Percentiles rank a stretch among this genome's conserved stretches.
Conservation (phyloP, 805 yeast genomes). For the Hanseniaspora occidentalis region DNA sequence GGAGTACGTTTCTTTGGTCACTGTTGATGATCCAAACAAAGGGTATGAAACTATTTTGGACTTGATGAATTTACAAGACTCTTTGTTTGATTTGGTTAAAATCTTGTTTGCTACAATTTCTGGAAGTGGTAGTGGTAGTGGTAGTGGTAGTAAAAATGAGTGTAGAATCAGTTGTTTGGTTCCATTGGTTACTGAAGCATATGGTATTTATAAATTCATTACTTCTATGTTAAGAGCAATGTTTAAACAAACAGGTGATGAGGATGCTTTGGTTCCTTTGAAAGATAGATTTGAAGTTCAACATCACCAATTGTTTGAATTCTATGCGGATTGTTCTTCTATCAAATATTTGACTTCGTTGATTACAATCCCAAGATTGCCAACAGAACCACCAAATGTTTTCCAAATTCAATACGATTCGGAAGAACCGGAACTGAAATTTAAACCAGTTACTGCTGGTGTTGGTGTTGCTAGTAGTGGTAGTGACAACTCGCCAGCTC, state of each 20-base stretch:
- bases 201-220: constrained; percentile 82
- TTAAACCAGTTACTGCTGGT: constrained; percentile 8
- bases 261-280: constrained; percentile 66
- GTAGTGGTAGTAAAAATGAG: constrained; percentile 35
- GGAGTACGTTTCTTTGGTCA: constrained; percentile 78
- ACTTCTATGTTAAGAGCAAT: constrained; percentile 86
- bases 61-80: constrained; percentile 75
- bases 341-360: constrained; percentile 70
- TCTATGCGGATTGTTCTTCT: constrained; percentile 82
- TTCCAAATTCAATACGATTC: constrained; percentile 17
- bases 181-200: constrained; percentile 82
- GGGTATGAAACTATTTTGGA: constrained; percentile 86
- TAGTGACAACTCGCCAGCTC: too few species aligned
- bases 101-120: constrained; percentile 62
- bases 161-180: constrained; percentile 79
- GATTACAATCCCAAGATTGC: constrained; percentile 45
- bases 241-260: constrained; percentile 56
- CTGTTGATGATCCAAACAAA: constrained; percentile 88
- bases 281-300: constrained; percentile 50
- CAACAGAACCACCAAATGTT: constrained; percentile 26
- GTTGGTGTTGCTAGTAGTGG: too few species aligned
- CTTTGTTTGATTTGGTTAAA: constrained; percentile 65
- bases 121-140: constrained; percentile 24
- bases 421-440: constrained; percentile 1
- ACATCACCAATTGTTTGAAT: constrained; percentile 57